Conservation (phyloP, 2,329 filamentous ascomycete genomes). For the Zasmidium angulare region DNA sequence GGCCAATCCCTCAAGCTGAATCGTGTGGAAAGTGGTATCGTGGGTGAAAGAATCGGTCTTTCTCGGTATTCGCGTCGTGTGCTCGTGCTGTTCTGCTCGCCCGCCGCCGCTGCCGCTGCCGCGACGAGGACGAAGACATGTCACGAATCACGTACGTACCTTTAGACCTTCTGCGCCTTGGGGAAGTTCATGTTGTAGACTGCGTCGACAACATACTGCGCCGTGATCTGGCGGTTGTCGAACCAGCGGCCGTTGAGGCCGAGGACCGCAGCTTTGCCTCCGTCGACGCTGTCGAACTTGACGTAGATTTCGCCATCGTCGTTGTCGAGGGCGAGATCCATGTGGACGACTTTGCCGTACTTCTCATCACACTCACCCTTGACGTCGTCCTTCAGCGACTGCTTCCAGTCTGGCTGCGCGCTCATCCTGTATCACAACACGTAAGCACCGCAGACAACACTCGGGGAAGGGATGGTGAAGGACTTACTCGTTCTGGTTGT, state of each 20-base stretch:
- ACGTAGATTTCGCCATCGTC: constrained; percentile 98
- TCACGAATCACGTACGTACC: constrained; percentile 5
- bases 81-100: neutral
- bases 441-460: constrained; percentile 13
- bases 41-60: neutral
- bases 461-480: no score
- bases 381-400: constrained; percentile 92
- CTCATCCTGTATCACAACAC: constrained; percentile 65
- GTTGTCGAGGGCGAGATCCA: constrained; percentile 73
- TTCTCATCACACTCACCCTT: constrained; percentile 88
- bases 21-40: neutral
- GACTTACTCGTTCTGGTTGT: constrained; percentile 85
- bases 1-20: constrained; percentile 1
- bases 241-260: constrained; percentile 97
- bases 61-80: neutral
- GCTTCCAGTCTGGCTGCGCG: constrained; percentile 78
- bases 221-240: constrained; percentile 87
- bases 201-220: constrained; percentile 93
- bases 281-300: constrained; percentile 94
- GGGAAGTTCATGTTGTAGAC: constrained; percentile 68
- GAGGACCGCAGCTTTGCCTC: constrained; percentile 96
- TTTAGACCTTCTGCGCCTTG: constrained; percentile 29
- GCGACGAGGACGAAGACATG: neutral
- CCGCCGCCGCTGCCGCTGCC: neutral
- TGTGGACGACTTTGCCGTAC: constrained; percentile 97